Conservation (phyloP, 208 protist genomes). For the Wallacemonas collosoma region DNA sequence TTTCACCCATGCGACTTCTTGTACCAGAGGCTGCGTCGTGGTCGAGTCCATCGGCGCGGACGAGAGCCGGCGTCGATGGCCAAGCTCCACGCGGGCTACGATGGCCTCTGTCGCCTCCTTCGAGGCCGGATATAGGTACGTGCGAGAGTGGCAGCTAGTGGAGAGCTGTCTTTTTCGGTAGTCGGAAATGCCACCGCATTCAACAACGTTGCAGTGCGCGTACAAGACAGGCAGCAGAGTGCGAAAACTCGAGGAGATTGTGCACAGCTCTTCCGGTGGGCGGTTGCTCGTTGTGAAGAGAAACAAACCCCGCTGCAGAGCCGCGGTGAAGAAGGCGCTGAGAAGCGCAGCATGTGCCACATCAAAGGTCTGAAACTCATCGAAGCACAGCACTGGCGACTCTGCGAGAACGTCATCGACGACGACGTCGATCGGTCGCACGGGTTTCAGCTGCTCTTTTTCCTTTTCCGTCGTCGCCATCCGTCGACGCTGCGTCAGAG, state of each 20-base stretch:
- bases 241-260: constrained; percentile 66
- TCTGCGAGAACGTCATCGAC: constrained; percentile 71
- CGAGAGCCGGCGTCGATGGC: constrained; percentile 20
- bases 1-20: constrained; percentile 37
- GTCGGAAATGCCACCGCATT: constrained; percentile 54
- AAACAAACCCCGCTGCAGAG: constrained; percentile 74
- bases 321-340: constrained; percentile 72
- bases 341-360: constrained; percentile 84
- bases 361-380: constrained; percentile 94
- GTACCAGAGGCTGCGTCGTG: background rate
- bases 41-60: background rate
- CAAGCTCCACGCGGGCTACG: constrained; percentile 56
- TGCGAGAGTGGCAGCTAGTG: constrained; percentile 41
- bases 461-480: constrained; percentile 21
- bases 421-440: constrained; percentile 73
- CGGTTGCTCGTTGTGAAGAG: constrained; percentile 89
- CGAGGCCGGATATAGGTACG: constrained; percentile 74
- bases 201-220: constrained; percentile 67
- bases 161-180: constrained; percentile 46
- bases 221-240: constrained; percentile 62
- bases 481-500: constrained; percentile 22
- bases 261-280: constrained; percentile 72
- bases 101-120: constrained; percentile 45
- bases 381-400: constrained; percentile 89
- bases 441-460: constrained; percentile 12